Evolutionary conservation across 306 rosid species (phyloP).

Genomic region (Pyrus communis): DNA sequence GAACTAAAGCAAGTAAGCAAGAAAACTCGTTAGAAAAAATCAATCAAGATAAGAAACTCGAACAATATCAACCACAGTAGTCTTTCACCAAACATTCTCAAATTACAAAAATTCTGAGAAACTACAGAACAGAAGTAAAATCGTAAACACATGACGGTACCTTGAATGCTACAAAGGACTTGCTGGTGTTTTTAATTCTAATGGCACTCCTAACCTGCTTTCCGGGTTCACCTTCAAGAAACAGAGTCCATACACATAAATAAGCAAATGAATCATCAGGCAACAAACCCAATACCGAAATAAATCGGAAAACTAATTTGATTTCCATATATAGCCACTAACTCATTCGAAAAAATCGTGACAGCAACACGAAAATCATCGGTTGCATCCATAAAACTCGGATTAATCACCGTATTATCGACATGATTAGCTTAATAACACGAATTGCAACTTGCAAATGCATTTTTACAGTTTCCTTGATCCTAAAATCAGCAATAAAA

Average conservation of each 20-base stretch:
- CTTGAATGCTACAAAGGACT: constrained; percentile 91
- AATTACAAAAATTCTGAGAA: not conserved
- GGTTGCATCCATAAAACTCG: not conserved
- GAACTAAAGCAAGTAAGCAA: constrained; percentile 37
- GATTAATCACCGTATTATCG: not conserved
- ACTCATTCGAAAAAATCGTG: not conserved
- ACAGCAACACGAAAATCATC: not conserved
- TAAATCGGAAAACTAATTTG: not conserved
- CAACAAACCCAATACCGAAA: not conserved
- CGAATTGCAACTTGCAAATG: not conserved
- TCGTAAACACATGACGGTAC: constrained; percentile 28
- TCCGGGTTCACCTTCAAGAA: constrained; percentile 80
- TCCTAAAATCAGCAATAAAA: not conserved
- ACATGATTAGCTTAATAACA: not conserved
- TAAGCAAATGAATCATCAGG: not conserved
- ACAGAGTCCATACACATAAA: not conserved
- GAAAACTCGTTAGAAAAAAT: constrained; percentile 18
- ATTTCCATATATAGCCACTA: not conserved
- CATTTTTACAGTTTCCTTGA: not conserved
- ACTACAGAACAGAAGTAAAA: not conserved
- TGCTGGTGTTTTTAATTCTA: constrained; percentile 83
- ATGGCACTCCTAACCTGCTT: constrained; percentile 96
- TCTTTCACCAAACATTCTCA: not conserved
- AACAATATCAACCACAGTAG: not conserved
- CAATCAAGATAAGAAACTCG: not conserved